Evolutionary conservation across 352 stramenopile genomes (phyloP).

Genomic region (Globisporangium perplexum): DNA sequence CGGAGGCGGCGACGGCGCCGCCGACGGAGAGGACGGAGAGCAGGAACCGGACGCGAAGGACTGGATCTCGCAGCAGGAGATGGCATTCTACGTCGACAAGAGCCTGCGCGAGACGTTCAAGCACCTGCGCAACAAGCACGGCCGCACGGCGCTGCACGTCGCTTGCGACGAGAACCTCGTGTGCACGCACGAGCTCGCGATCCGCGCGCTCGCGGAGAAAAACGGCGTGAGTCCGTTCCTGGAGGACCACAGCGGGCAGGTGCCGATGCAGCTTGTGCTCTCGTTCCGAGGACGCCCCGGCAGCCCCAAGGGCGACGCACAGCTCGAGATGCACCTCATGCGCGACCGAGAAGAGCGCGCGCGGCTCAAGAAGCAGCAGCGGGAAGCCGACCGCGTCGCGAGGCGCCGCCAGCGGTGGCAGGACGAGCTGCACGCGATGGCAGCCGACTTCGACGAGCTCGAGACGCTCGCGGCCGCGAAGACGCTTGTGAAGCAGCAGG

Average conservation of each 20-base stretch:
- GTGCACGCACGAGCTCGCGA: slow-evolving; percentile 67
- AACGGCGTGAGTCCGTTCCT: slow-evolving; percentile 52
- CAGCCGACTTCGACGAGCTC: slow-evolving; percentile 41
- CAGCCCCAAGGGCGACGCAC: slow-evolving; percentile 38
- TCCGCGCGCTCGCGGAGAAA: slow-evolving; percentile 42
- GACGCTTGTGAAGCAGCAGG: slow-evolving; percentile 23
- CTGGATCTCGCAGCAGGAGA: slow-evolving; percentile 40
- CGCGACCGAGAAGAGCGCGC: slow-evolving; percentile 25
- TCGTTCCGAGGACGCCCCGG: slow-evolving; percentile 46
- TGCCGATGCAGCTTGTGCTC: slow-evolving; percentile 41
- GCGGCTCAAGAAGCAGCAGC: slow-evolving; percentile 17
- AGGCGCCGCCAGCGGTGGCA: slow-evolving; percentile 29
- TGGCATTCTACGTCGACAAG: slow-evolving; percentile 59
- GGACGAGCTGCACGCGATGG: slow-evolving; percentile 31
- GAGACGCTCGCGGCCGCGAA: slow-evolving; percentile 39
- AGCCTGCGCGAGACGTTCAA: slow-evolving; percentile 61
- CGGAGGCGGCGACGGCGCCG: slow-evolving; percentile 20
- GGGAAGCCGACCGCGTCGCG: slow-evolving; percentile 30
- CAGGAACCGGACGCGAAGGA: slow-evolving; percentile 31
- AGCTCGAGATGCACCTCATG: slow-evolving; percentile 25
- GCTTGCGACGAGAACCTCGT: slow-evolving; percentile 80
- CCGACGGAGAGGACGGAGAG: slow-evolving; percentile 15
- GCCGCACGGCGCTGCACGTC: slow-evolving; percentile 58
- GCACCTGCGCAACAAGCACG: slow-evolving; percentile 56
- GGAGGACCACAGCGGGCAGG: slow-evolving; percentile 34